Evolutionary conservation across 371 early-diverging fungal genomes (phyloP).

Genomic region (Mortierella sp.): DNA sequence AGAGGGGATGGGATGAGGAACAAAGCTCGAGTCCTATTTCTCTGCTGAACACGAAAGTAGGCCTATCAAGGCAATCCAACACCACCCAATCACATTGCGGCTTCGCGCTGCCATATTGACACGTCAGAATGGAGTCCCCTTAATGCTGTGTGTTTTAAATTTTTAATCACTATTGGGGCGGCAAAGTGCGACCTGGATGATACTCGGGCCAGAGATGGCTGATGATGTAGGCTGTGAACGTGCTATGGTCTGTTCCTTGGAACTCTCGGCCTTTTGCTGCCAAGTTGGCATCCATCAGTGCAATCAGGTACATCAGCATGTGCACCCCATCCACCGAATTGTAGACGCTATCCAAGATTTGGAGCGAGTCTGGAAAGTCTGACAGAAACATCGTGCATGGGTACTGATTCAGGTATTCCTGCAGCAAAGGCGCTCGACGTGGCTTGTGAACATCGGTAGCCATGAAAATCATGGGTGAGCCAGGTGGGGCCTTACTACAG

Average conservation of each 20-base stretch:
- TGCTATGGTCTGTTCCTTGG: constrained; percentile 63
- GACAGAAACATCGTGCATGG: constrained; percentile 63
- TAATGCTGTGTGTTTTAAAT: constrained; percentile 4
- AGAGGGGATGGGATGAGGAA: neutral
- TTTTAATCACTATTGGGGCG: too few relatives aligned
- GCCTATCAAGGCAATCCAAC: constrained; percentile 4
- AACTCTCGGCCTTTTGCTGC: constrained; percentile 65
- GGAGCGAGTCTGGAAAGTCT: constrained; percentile 57
- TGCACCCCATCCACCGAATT: constrained; percentile 29
- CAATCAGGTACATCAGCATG: constrained; percentile 57
- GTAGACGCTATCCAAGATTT: constrained; percentile 13
- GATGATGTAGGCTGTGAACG: constrained; percentile 65
- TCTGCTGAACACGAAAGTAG: neutral
- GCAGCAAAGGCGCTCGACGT: constrained; percentile 48
- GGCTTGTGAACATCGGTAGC: constrained; percentile 68
- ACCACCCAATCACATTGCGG: constrained; percentile 19
- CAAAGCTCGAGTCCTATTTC: neutral
- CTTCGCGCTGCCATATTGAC: constrained; percentile 20
- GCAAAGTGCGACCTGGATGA: constrained; percentile 24
- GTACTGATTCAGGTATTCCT: constrained; percentile 56
- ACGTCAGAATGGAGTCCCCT: constrained; percentile 26
- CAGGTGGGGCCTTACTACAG: constrained; percentile 23
- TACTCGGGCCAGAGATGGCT: constrained; percentile 62
- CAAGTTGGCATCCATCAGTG: constrained; percentile 69
- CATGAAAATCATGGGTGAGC: constrained; percentile 59